phyloP scores from a whole-genome alignment of 2,329 filamentous ascomycete genomes.

The Stemphylium vesicarium region DNA sequence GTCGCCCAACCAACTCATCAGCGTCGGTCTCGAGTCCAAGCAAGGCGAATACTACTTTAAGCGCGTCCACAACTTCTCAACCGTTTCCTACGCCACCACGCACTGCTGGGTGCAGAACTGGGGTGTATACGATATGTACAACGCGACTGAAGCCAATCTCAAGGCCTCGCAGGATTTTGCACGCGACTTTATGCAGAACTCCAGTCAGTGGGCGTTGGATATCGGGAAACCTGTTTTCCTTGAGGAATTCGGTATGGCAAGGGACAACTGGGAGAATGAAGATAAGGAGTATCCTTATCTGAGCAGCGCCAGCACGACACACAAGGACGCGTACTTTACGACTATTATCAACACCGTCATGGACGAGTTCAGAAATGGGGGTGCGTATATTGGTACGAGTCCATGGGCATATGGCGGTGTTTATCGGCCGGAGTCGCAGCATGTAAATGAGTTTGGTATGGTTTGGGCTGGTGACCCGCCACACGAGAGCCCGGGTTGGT shows the following conservation, averaged over 20 bases:
- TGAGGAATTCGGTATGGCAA: slow-evolving; percentile 51
- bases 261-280: slow-evolving; percentile 50
- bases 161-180: slow-evolving; percentile 46
- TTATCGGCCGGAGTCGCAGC: slow-evolving; percentile 49
- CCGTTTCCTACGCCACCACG: slow-evolving; percentile 49
- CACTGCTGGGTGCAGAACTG: slow-evolving; percentile 52
- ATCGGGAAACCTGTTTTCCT: slow-evolving; percentile 50
- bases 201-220: slow-evolving; percentile 43
- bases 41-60: slow-evolving; percentile 51
- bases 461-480: slow-evolving; percentile 52
- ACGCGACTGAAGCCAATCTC: slow-evolving; percentile 41
- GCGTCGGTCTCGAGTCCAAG: slow-evolving; percentile 49
- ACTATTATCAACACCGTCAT: slow-evolving; percentile 48
- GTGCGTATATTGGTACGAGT: slow-evolving; percentile 47
- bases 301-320: slow-evolving; percentile 41
- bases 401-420: slow-evolving; percentile 52
- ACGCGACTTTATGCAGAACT: slow-evolving; percentile 41
- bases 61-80: slow-evolving; percentile 44
- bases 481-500: slow-evolving; percentile 50
- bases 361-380: slow-evolving; percentile 42
- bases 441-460: slow-evolving; percentile 48
- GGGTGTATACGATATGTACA: slow-evolving; percentile 50
- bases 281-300: slow-evolving; percentile 47
- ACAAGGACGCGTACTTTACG: slow-evolving; percentile 50
- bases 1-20: slow-evolving; percentile 48